phyloP scores from a whole-genome alignment of 768 basidiomycete genomes.

The Podaxis sp. region DNA sequence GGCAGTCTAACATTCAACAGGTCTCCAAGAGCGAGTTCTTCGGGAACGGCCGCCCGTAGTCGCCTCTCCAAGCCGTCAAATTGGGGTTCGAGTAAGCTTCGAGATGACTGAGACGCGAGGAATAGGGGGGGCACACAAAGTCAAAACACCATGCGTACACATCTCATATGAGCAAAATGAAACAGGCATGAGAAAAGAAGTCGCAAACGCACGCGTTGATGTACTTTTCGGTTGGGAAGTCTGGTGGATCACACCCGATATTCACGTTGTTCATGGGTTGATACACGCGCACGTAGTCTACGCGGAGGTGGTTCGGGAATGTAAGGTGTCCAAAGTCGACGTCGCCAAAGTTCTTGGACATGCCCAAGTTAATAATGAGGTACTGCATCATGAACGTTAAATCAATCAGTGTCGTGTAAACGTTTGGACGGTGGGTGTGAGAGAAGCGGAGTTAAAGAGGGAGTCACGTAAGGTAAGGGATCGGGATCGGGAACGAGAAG shows the following conservation, averaged over 20 bases:
- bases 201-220: conserved; percentile 44
- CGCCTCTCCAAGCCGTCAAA: conserved; percentile 37
- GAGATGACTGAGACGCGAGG: conserved; percentile 29
- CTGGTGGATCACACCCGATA: conserved; percentile 63
- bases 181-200: not conserved
- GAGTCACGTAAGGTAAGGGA: too few species aligned
- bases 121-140: not conserved
- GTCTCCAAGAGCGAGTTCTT: conserved; percentile 39
- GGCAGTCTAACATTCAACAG: conserved; percentile 12
- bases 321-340: conserved; percentile 62
- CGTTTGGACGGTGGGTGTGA: too few species aligned
- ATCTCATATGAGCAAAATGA: not conserved
- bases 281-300: conserved; percentile 59
- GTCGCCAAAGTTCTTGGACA: conserved; percentile 71
- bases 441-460: too few species aligned
- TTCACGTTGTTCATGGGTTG: conserved; percentile 51
- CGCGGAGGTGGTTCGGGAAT: conserved; percentile 50
- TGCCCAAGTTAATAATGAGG: conserved; percentile 74
- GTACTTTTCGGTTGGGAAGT: conserved; percentile 61
- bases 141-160: not conserved
- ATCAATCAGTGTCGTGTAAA: not conserved
- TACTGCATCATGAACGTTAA: conserved; percentile 49
- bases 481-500: not conserved
- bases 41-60: conserved; percentile 48
- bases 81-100: conserved; percentile 70